Evolutionary conservation across 2,329 filamentous ascomycete species (phyloP), one percentile per base, ranked within the genome.

Genomic region (Chaetomium globosum): DNA sequence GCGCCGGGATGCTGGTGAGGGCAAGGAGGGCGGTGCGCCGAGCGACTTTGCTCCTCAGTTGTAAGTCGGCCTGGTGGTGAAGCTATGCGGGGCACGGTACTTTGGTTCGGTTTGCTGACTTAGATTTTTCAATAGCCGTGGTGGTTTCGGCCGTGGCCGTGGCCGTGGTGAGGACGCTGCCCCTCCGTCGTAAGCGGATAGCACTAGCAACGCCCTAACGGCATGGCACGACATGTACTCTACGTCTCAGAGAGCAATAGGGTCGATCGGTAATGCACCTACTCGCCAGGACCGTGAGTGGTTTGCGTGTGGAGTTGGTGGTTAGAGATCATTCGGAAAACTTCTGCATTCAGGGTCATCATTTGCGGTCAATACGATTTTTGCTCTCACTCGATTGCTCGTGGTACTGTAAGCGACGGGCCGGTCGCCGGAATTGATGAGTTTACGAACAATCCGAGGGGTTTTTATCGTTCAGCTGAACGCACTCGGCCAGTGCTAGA

Each of bases 31-130:
- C 77, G 91, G 89, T 85, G 91, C 92, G 79, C 91, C 92, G 77
- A 91, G 91, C 83, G 91, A 93, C 82, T 97, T 95, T 81, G 89
- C 90, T 83, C 93, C 93, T 79, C 88, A 90, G 81, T 97, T 97
- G 89, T 89, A 82, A 87, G 86, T 67, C n/a, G 21, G 21, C 36
- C 36, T 28, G n/a, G 36, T 39, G 9, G 31, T 36, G 9, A 21
- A 13, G 0, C 1, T 9, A 2, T 43, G 28, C 55, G 3, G 31
- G 13, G 6, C 1, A n/a, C n/a, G 26, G 21, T 62, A 26, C n/a
- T 53, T 23, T 61, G 30, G 23, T 49, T 46, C 63, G 66, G 68
- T 59, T 68, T 75, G 71, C 77, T 82, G 75, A 82, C 76, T 63
- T 63, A 56, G 65, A 56, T 60, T 62, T 28, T 67, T 1, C 49